These are phyloP conservation scores for Alternaria atra DNA, from an alignment of 2,329 filamentous ascomycete genomes.

Conservation along the genomic window DNA sequence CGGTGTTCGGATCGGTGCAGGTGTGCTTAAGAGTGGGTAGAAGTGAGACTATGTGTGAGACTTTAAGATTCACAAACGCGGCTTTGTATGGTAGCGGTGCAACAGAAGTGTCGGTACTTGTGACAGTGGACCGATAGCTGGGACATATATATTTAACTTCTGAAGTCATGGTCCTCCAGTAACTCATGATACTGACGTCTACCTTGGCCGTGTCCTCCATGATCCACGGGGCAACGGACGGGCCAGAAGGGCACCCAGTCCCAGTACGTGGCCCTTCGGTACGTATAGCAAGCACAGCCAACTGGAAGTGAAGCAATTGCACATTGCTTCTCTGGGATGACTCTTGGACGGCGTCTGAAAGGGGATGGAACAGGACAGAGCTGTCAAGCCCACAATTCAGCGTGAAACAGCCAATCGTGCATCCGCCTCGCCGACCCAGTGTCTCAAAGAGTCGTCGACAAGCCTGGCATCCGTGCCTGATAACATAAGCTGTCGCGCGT, in stretches of 20 bases:
- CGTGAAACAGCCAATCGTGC: slow-evolving; percentile 39
- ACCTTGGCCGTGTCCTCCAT: slow-evolving; percentile 29
- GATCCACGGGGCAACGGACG: slow-evolving; percentile 41
- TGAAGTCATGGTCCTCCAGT: slow-evolving; percentile 21
- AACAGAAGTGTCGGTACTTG: slow-evolving; percentile 30
- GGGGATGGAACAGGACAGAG: slow-evolving; percentile 38
- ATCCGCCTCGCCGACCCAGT: slow-evolving; percentile 40
- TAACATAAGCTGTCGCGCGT: slow-evolving; percentile 32
- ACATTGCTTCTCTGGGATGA: slow-evolving; percentile 35
- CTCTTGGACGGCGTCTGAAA: slow-evolving; percentile 41
- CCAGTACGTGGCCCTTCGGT: slow-evolving; percentile 44
- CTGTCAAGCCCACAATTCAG: slow-evolving; percentile 29
- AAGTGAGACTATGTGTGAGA: slow-evolving; percentile 36
- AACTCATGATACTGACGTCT: slow-evolving; percentile 22
- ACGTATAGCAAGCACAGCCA: slow-evolving; percentile 36
- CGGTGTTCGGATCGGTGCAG: slow-evolving; percentile 5
- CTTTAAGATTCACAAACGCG: slow-evolving; percentile 24
- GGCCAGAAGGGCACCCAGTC: slow-evolving; percentile 44
- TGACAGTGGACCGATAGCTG: slow-evolving; percentile 29
- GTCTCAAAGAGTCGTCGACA: slow-evolving; percentile 42
- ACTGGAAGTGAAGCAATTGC: slow-evolving; percentile 45
- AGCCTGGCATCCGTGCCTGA: slow-evolving; percentile 30
- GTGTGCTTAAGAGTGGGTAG: slow-evolving; percentile 26
- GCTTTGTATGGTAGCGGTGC: slow-evolving; percentile 27
- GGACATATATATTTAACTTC: slow-evolving; percentile 32